phyloP scores from a whole-genome alignment of 176 grass and related monocot species.

The Rhipidocladum racemiflorum region DNA sequence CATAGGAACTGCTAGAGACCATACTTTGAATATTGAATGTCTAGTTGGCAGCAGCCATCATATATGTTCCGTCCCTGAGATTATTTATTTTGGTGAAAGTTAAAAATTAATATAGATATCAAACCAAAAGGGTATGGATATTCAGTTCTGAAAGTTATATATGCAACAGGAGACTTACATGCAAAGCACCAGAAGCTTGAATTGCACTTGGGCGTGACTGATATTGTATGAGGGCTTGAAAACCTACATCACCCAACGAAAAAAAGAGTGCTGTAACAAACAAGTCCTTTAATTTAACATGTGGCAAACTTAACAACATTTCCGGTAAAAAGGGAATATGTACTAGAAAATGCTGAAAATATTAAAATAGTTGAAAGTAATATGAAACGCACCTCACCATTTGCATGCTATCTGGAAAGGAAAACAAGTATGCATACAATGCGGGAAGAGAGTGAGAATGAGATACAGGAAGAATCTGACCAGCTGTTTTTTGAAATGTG shows the following conservation, averaged over 20 bases:
- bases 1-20: not conserved
- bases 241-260: slow-evolving; percentile 60
- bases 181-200: slow-evolving; percentile 75
- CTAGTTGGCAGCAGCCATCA: slow-evolving; percentile 99
- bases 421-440: slow-evolving; percentile 21
- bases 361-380: slow-evolving; percentile 5
- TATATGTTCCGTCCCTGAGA: slow-evolving; percentile 96
- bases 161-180: slow-evolving; percentile 50
- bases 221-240: slow-evolving; percentile 97
- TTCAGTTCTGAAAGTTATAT: not conserved
- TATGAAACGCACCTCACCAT: slow-evolving; percentile 10
- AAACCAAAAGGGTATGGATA: slow-evolving; percentile 20
- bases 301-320: not conserved
- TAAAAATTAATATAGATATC: slow-evolving; percentile 18
- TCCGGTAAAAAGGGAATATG: slow-evolving; percentile 1
- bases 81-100: slow-evolving; percentile 14
- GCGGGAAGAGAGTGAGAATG: slow-evolving; percentile 29
- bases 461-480: slow-evolving; percentile 60
- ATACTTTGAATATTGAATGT: slow-evolving; percentile 99
- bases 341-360: slow-evolving; percentile 12
- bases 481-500: slow-evolving; percentile 98
- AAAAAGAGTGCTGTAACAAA: slow-evolving; percentile 15
- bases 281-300: not conserved
- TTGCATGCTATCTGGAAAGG: slow-evolving; percentile 18
- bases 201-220: slow-evolving; percentile 69